Evolutionary conservation across 2,329 filamentous ascomycete species (phyloP).

Genomic region (Domatiomyces catenatus): DNA sequence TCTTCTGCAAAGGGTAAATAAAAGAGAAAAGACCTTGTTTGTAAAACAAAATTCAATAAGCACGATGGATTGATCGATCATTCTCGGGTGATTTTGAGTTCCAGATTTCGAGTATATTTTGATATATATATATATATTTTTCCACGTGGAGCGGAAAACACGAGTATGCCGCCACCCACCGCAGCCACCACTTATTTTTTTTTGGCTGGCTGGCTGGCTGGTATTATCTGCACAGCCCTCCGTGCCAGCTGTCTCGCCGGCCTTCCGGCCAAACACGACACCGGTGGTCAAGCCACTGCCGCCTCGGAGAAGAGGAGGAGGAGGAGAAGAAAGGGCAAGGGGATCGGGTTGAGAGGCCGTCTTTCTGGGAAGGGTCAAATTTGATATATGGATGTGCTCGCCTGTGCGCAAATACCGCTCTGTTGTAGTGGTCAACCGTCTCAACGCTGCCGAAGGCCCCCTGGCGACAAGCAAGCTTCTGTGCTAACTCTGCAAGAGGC

Average conservation of each 20-base stretch:
- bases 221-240: background rate
- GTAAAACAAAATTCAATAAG: no score
- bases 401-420: conserved; percentile 36
- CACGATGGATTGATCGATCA: no score
- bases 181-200: no score
- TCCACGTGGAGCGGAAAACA: no score
- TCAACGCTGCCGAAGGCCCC: conserved; percentile 34
- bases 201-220: no score
- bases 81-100: no score
- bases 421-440: conserved; percentile 43
- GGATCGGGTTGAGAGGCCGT: conserved; percentile 47
- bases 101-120: no score
- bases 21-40: no score
- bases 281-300: conserved; percentile 48
- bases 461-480: conserved; percentile 29
- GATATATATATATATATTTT: no score
- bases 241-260: conserved; percentile 23
- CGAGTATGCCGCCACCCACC: no score
- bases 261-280: conserved; percentile 36
- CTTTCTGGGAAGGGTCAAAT: conserved; percentile 47
- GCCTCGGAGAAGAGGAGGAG: conserved; percentile 27
- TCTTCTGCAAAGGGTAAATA: no score
- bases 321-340: conserved; percentile 6
- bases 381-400: conserved; percentile 30
- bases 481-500: conserved; percentile 42